Percentiles rank a stretch among this genome's conserved stretches.
Evolutionary conservation across 176 grass and related monocot species (phyloP).

Genomic region (Cenchrus americanus): DNA sequence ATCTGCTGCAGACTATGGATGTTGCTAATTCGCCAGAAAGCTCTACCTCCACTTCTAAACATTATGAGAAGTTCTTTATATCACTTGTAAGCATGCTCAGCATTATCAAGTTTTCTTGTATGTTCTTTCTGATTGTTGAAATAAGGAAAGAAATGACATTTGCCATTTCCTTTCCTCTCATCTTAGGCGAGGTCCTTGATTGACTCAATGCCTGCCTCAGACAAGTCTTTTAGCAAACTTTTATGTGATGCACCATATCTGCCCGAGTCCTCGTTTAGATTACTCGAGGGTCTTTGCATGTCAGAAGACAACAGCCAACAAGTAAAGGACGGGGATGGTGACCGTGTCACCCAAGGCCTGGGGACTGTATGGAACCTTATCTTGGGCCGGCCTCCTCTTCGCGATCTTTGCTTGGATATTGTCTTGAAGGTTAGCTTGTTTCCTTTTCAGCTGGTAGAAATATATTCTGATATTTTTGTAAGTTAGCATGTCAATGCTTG

Average conservation of each 20-base stretch:
- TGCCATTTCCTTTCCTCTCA: constrained; percentile 29
- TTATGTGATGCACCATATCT: constrained; percentile 83
- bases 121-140: constrained; percentile 29
- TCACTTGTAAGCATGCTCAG: constrained; percentile 75
- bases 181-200: constrained; percentile 81
- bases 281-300: constrained; percentile 85
- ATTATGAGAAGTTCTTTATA: constrained; percentile 92
- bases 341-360: constrained; percentile 89
- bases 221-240: constrained; percentile 92
- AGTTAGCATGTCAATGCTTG: constrained; percentile 8
- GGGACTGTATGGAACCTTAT: constrained; percentile 92
- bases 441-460: constrained; percentile 37
- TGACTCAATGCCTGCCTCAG: constrained; percentile 80
- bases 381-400: constrained; percentile 75
- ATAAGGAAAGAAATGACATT: constrained; percentile 8
- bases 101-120: constrained; percentile 36
- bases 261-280: constrained; percentile 69
- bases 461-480: constrained; percentile 8
- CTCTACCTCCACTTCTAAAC: constrained; percentile 54
- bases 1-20: constrained; percentile 65
- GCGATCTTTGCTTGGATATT: constrained; percentile 87
- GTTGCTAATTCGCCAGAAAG: constrained; percentile 49
- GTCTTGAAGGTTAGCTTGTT: constrained; percentile 76
- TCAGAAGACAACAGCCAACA: constrained; percentile 59
- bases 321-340: constrained; percentile 69